These are phyloP conservation scores for Eucalyptus decipiens DNA, from an alignment of 345 rosid genomes.

Conservation along the genomic window DNA sequence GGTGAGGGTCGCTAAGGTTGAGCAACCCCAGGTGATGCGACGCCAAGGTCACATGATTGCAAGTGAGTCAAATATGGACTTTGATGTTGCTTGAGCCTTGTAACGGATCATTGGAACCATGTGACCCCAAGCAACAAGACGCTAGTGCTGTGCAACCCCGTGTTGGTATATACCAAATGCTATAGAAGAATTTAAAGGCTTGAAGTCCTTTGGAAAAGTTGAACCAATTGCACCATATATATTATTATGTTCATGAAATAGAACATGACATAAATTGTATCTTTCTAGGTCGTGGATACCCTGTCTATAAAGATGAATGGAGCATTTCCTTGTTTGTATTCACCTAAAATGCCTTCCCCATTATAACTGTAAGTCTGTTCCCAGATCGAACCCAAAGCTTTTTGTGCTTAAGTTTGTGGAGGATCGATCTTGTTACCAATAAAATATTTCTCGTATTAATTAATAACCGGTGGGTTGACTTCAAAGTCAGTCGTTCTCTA, in stretches of 20 bases:
- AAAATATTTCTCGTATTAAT: not conserved
- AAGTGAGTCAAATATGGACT: not conserved
- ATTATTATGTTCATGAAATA: not conserved
- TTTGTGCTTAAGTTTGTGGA: not conserved
- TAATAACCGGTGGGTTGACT: not conserved
- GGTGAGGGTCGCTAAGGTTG: not conserved
- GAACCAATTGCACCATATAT: not conserved
- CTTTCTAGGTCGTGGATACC: not conserved
- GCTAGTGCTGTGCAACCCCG: not conserved
- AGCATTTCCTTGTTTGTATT: not conserved
- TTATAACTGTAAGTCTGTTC: not conserved
- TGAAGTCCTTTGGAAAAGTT: not conserved
- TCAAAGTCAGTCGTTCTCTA: too few species aligned
- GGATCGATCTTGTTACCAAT: not conserved
- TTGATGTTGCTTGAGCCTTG: not conserved
- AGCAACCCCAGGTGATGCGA: not conserved
- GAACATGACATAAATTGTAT: not conserved
- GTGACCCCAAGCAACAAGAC: not conserved
- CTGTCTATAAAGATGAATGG: not conserved
- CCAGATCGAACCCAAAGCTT: not conserved
- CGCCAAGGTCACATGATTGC: not conserved
- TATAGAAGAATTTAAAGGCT: not conserved
- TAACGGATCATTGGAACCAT: accelerated
- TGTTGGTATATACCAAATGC: not conserved
- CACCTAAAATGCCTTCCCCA: not conserved